phyloP scores from a whole-genome alignment of 2,329 filamentous ascomycete species.

The Alternaria ventricosa region DNA sequence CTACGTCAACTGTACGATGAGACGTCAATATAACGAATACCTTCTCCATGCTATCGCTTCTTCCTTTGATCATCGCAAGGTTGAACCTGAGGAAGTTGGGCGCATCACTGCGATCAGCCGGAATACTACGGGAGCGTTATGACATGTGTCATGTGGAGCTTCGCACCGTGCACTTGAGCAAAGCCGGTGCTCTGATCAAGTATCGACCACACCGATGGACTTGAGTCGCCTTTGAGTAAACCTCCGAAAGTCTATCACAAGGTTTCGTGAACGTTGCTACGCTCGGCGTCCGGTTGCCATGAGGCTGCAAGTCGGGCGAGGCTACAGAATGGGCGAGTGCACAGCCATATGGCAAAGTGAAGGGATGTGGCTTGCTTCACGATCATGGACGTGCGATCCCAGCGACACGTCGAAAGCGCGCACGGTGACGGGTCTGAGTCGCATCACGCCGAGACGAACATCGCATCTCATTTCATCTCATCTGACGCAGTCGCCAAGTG shows the following conservation, averaged over 20 bases:
- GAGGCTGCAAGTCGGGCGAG: not conserved
- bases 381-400: constrained; percentile 14
- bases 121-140: not conserved
- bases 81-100: not conserved
- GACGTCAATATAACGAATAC: constrained; percentile 24
- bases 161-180: not conserved
- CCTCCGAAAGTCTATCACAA: not conserved
- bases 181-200: constrained; percentile 3
- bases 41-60: constrained; percentile 14
- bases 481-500: not conserved
- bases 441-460: not conserved
- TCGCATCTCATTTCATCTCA: not conserved
- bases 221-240: constrained; percentile 1
- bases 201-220: not conserved
- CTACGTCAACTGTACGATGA: constrained; percentile 12
- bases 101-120: not conserved
- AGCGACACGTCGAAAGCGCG: constrained; percentile 10
- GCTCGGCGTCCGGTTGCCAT: not conserved
- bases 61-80: not conserved
- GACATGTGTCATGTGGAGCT: not conserved
- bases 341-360: constrained; percentile 7
- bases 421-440: constrained; percentile 21
- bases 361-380: constrained; percentile 13
- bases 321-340: not conserved
- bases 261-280: not conserved